Conservation (phyloP, 495 filamentous ascomycete species). For the Astrocystis sublimbata region DNA sequence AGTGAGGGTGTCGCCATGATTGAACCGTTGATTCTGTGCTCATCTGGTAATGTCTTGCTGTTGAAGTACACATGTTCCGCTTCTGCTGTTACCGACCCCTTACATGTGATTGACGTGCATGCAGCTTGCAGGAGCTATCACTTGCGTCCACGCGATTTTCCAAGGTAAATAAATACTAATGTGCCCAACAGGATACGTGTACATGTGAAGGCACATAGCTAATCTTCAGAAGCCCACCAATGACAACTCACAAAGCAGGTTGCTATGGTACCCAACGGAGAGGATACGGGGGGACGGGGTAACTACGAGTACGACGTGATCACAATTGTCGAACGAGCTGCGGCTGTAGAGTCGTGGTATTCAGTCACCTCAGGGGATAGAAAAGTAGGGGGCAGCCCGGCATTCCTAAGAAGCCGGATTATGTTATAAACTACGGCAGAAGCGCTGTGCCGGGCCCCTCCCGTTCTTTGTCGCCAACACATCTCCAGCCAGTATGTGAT, state of each 20-base stretch:
- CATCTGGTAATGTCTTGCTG: no score
- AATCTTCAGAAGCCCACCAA: background rate
- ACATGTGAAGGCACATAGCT: no score
- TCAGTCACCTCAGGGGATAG: background rate
- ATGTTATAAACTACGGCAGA: background rate
- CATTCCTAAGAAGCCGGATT: background rate
- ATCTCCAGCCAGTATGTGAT: no score
- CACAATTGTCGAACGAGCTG: background rate
- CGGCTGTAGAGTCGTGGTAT: background rate
- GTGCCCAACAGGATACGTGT: background rate
- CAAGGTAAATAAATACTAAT: slow-evolving; percentile 10
- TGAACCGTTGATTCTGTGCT: no score
- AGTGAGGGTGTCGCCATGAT: no score
- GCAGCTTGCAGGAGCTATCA: slow-evolving; percentile 12
- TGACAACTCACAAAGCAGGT: background rate
- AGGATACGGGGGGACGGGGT: background rate
- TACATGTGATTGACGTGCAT: no score
- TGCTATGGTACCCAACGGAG: background rate
- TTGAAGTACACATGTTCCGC: no score
- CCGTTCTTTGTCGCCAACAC: background rate
- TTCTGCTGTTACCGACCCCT: no score
- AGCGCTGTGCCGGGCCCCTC: background rate
- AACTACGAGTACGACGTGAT: background rate
- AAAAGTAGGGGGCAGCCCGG: background rate
- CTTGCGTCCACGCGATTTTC: slow-evolving; percentile 7